Base-by-base conservation (phyloP, 129 eudicot genomes). In the Flaveria trinervia region DNA sequence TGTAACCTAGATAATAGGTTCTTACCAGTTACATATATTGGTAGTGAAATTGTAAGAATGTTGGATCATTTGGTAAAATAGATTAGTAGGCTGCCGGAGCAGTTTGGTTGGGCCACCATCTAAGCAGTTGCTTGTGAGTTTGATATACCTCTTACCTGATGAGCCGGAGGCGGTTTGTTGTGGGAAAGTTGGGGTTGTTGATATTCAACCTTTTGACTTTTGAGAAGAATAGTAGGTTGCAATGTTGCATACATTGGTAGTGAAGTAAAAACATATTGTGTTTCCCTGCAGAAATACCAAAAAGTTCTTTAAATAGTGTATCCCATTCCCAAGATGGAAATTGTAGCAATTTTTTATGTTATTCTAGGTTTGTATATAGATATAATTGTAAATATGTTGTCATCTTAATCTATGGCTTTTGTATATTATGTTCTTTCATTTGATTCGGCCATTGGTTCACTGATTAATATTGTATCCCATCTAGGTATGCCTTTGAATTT, bases 401-500 rank as follows among this genome's bases (percentile, higher is more conserved):
- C 43, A 59, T 57, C 70, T 73, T 44, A 59, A 44, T 22, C 1
- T 0, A 7, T 22, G 11, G 17, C 44, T 43, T 44, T 15, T 25
- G 2, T 5, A 74, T 23, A 26, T 8, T 66, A 10, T 52, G 45
- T 68, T 52, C 4, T 43, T 77, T 23, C n/a, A 23, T 76, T 46
- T 66, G 20, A 41, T 68, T 7, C 36, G 14, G 11, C 16, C 30
- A 83, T 60, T 51, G 49, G 43, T 50, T 68, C 22, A 13, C 77
- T 83, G 17, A 80, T 69, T 52, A 46, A 5, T 20, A 39, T 66
- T 65, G 54, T 69, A 41, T 86, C 23, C 41, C 3, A 50, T 79
- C 1, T 88, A 92, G 97, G 97, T 59, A 69, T 89, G 88, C 96
- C 96, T 33, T 73, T 92, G 85, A 89, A 85, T 82, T 36, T 89